Base-by-base conservation (phyloP, 1,284 basidiomycete genomes). In the Mycena citricolor region DNA sequence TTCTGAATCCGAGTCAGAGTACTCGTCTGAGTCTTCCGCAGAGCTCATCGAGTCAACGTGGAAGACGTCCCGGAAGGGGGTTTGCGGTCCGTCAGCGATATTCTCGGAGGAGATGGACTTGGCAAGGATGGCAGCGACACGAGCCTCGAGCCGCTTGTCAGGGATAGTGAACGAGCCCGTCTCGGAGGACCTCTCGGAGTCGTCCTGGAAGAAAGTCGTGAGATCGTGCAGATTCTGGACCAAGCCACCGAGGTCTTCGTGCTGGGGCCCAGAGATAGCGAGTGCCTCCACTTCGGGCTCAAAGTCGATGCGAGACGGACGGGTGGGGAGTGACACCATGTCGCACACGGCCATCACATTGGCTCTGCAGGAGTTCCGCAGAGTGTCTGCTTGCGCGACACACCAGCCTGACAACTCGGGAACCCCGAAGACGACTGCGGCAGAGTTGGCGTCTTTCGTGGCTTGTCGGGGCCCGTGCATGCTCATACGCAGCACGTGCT, bases 181-280 rank as follows among this genome's bases (percentile, higher is more conserved):
- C 28, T 52, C 56, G 19, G 45, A 21, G 49, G 55, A 42, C 34
- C 55, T 38, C 35, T 59, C 39, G 54, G 48, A 14, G 44, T 70
- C 69, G 39, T 83, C 81, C 58, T 88, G 86, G 73, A 94, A 94
- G 73, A 89, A 94, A 49, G 82, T 83, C 50, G 83, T 90, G 32
- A 97, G 71, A 48, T 90, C 86, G 58, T 94, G 88, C 32, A 95
- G 73, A 49, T 91, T 88, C 54, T 86, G 89, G 22, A 94, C 89
- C 20, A 94, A 70, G 49, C 89, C 87, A 5, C 88, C 86, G n/a
- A 95, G 73, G 54, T 90, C 82, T 39, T 83, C 81, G 28, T 81
- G 76, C 21, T 71, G 64, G 17, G 70, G 67, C 42, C 65, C 62
- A 16, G 67, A 58, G 14, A 65, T 62, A 14, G 70, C 69, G 25